Percentiles rank a stretch among this genome's conserved stretches.
phyloP scores from a whole-genome alignment of 2,329 filamentous ascomycete species.

The Penicillium glabrum region DNA sequence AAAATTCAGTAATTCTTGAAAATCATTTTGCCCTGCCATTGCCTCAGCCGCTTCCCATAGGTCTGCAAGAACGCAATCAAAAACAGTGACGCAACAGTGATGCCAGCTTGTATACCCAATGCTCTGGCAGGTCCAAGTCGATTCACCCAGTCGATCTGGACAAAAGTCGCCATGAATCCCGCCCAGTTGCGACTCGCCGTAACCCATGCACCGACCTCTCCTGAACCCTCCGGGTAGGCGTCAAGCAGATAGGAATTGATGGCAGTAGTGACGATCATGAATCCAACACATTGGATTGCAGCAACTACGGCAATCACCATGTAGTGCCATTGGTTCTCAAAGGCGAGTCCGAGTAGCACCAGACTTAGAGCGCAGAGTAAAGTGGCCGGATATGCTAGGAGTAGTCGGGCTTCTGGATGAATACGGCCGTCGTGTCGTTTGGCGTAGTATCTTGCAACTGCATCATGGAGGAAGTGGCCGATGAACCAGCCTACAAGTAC shows the following conservation, averaged over 20 bases:
- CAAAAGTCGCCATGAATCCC: slow-evolving; percentile 44
- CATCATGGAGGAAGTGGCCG: slow-evolving; percentile 57
- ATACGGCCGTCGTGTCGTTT: slow-evolving; percentile 51
- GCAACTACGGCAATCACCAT: slow-evolving; percentile 49
- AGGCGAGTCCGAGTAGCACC: slow-evolving; percentile 50
- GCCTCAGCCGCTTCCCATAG: slow-evolving; percentile 36
- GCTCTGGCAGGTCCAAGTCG: slow-evolving; percentile 43
- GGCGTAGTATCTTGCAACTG: slow-evolving; percentile 48
- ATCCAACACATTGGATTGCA: slow-evolving; percentile 55
- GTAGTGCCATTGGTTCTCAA: slow-evolving; percentile 50
- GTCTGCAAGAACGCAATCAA: slow-evolving; percentile 36
- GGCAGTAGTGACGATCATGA: slow-evolving; percentile 55
- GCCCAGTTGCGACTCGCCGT: slow-evolving; percentile 51
- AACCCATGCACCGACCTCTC: slow-evolving; percentile 46
- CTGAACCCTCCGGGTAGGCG: slow-evolving; percentile 41
- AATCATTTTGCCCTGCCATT: slow-evolving; percentile 33
- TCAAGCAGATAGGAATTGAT: slow-evolving; percentile 54
- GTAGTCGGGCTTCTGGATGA: slow-evolving; percentile 57
- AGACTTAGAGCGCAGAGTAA: slow-evolving; percentile 10
- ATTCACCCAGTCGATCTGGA: slow-evolving; percentile 53
- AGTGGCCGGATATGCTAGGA: slow-evolving; percentile 45
- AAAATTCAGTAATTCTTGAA: not conserved
- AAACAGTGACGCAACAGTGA: slow-evolving; percentile 38
- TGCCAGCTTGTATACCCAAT: slow-evolving; percentile 47
- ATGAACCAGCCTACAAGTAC: slow-evolving; percentile 48